Evolutionary conservation across 768 basidiomycete species (phyloP).

Genomic region (Nevesoporus exiguus): DNA sequence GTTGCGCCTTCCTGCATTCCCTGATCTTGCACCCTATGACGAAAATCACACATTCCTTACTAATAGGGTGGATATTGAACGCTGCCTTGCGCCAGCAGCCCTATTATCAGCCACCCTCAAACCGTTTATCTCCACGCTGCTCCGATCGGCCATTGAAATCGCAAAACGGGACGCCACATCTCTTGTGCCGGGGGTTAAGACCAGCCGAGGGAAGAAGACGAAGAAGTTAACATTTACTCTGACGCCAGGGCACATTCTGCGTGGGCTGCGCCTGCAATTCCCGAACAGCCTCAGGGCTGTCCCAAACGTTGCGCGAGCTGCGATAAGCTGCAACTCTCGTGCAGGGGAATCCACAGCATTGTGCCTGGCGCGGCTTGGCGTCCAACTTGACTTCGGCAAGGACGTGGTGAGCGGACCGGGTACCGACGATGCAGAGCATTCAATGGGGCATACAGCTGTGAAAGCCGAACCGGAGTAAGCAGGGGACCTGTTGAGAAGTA

Average conservation of each 20-base stretch:
- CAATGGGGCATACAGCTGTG: not conserved
- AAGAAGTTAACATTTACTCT: slow-evolving; percentile 29
- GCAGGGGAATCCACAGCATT: slow-evolving; percentile 22
- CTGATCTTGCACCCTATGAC: slow-evolving; percentile 10
- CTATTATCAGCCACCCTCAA: slow-evolving; percentile 34
- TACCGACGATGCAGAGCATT: not conserved
- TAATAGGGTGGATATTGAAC: slow-evolving; percentile 21
- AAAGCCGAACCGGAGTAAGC: slow-evolving; percentile 14
- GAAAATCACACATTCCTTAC: slow-evolving; percentile 5
- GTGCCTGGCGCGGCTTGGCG: slow-evolving; percentile 32
- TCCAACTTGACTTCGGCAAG: slow-evolving; percentile 23
- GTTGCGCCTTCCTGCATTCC: slow-evolving; percentile 22
- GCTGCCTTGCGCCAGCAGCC: slow-evolving; percentile 34
- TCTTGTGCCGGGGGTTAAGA: slow-evolving; percentile 15
- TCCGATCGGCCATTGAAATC: slow-evolving; percentile 33
- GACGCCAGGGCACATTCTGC: slow-evolving; percentile 39
- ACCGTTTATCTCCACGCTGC: slow-evolving; percentile 33
- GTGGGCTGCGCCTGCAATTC: slow-evolving; percentile 29
- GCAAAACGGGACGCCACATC: slow-evolving; percentile 32
- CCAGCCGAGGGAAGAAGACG: slow-evolving; percentile 19
- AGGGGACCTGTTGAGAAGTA: not conserved
- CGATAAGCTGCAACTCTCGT: slow-evolving; percentile 2
- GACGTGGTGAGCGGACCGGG: not conserved
- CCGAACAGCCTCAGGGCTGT: slow-evolving; percentile 1
- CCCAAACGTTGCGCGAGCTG: not conserved